A percentile compares a stretch with the other conserved stretches of the same genome.
Evolutionary conservation across 306 rosid genomes (phyloP).

Genomic region (Citrullus mucosospermus): DNA sequence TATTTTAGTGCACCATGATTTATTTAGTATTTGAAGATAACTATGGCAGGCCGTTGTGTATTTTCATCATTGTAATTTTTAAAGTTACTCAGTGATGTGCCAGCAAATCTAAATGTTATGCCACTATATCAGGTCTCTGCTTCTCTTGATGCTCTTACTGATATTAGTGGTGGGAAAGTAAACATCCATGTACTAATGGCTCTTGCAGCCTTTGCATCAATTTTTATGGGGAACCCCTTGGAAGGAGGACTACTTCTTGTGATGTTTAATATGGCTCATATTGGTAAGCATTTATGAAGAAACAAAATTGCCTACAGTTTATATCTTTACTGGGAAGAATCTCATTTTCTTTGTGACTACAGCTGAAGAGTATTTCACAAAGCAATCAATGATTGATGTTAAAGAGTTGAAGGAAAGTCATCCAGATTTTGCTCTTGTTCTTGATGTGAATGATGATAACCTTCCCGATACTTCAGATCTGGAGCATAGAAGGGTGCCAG

Average conservation of each 20-base stretch:
- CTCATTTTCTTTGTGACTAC: conserved; percentile 23
- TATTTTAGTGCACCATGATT: not conserved
- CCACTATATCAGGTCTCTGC: conserved; percentile 61
- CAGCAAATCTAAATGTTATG: conserved; percentile 1
- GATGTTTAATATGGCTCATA: conserved; percentile 93
- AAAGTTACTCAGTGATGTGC: not conserved
- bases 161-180: conserved; percentile 75
- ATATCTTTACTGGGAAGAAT: conserved; percentile 6
- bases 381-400: conserved; percentile 84
- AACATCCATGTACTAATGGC: conserved; percentile 95
- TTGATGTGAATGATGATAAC: conserved; percentile 49
- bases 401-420: conserved; percentile 80
- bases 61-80: not conserved
- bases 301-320: not conserved
- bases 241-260: conserved; percentile 98
- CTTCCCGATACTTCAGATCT: conserved; percentile 77
- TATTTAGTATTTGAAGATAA: not conserved
- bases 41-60: not conserved
- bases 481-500: conserved; percentile 78
- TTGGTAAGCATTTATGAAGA: conserved; percentile 39
- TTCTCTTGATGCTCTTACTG: conserved; percentile 77
- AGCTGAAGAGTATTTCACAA: conserved; percentile 94
- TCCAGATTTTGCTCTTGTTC: conserved; percentile 90
- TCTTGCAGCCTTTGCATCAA: conserved; percentile 86
- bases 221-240: conserved; percentile 81